Evolutionary conservation across 345 rosid genomes (phyloP), one percentile per base, ranked within the genome.

Genomic region (Populus ilicifolia): DNA sequence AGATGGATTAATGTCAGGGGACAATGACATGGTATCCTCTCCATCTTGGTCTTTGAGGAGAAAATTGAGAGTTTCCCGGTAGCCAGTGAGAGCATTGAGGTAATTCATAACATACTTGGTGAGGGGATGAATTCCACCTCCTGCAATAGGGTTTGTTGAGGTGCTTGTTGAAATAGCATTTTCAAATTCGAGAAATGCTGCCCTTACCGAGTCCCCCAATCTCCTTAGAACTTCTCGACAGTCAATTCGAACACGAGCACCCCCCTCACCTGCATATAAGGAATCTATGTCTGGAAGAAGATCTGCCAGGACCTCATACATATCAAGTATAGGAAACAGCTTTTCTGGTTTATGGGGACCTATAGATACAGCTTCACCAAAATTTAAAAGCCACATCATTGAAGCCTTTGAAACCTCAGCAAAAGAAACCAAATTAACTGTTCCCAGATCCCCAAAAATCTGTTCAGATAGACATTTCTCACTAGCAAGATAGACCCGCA

Each of bases 21-120:
- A 87, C 10, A 77, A 71, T 10, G 84, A 52, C 71, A 78, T 61
- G 38, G 75, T 59, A 44, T 83, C 86, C 16, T 70, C 78, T 70
- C 79, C 86, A 29, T 84, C 89, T 2, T 67, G 81, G 71, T 86
- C 87, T 81, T 84, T 87, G 67, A 93, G 87, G 79, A 94, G 94
- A 12, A 81, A 80, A 85, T 89, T 86, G 0, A 94, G 92, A 25
- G 89, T 88, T 27, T 89, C 90, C 4, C 84, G 83, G 72, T 91
- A 91, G 79, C 93, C 98, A 0, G 88, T 89, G 0, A 94, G 89
- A 20, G 83, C 84, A 78, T 84, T 86, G 69, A 93, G 44, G 86
- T 91, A 93, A 67, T 93, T 93, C 97, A 94, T 93, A 27, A 94
- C 97, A 21, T 89, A 93, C 65, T 85, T 87, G 14, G 98, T 91